phyloP scores from a whole-genome alignment of 2,329 filamentous ascomycete species.

The Kalmusia sp. region DNA sequence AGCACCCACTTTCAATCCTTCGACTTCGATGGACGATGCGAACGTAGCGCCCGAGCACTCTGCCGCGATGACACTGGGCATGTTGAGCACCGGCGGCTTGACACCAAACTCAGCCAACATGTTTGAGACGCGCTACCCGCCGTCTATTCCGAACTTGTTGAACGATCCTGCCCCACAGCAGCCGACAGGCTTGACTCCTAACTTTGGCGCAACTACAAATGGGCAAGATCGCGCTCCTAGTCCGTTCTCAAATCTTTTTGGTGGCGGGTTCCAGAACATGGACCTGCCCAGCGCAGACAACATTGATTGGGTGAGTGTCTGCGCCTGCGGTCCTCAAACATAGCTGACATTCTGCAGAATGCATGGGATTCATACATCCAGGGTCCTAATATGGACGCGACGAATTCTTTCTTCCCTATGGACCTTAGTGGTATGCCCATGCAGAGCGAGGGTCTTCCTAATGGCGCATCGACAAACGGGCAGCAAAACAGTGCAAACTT shows the following conservation, averaged over 20 bases:
- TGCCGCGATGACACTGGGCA: constrained; percentile 74
- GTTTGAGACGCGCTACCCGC: constrained; percentile 49
- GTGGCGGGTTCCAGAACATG: constrained; percentile 58
- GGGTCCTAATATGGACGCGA: constrained; percentile 56
- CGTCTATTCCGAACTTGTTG: constrained; percentile 46
- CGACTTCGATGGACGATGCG: constrained; percentile 57
- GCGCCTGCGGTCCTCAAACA: neutral
- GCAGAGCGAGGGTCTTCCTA: constrained; percentile 36
- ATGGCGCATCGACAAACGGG: constrained; percentile 22
- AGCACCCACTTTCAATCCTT: constrained; percentile 34
- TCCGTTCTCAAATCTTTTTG: constrained; percentile 64
- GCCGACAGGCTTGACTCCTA: constrained; percentile 40
- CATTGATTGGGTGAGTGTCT: constrained; percentile 66
- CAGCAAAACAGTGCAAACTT: constrained; percentile 34
- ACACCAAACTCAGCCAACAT: constrained; percentile 56
- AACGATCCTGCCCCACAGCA: constrained; percentile 44
- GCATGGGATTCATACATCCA: constrained; percentile 75
- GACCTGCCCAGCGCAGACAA: constrained; percentile 60
- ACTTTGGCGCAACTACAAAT: constrained; percentile 41
- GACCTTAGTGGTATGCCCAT: constrained; percentile 44
- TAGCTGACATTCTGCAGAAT: constrained; percentile 46
- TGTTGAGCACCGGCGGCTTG: constrained; percentile 69
- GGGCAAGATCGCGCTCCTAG: constrained; percentile 55
- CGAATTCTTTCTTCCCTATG: constrained; percentile 54
- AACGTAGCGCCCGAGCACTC: constrained; percentile 66